Base-by-base conservation (phyloP, 1,139 yeast species). In the Waltiozyma sp. region DNA sequence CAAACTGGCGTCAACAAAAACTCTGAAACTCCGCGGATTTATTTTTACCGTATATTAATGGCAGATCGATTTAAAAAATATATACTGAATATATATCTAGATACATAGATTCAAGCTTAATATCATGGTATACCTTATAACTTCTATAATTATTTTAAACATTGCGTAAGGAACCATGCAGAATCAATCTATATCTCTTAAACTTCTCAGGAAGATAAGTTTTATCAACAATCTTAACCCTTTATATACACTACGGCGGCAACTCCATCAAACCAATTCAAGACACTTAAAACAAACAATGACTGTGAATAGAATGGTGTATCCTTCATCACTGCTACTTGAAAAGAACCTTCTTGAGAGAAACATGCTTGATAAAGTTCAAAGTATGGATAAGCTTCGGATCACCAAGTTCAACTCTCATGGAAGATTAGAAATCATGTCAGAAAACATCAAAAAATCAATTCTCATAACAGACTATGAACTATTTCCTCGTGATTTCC, bases 401-500 rank as follows among this genome's bases (percentile, higher is more conserved):
- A 81, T 88, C 51, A 81, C 89, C 1, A 70, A 79, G 0, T 75
- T 83, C 49, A 80, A 81, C 52, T 49, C 54, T 3, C 57, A 62
- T 8, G 89, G 91, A 0, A 68, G 74, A 40, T 72, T 79, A 28
- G 65, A 68, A 0, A 73, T 77, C 0, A 75, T 79, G 1, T 77
- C 85, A 0, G 63, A 70, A 44, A 76, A 75, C 49, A 72, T 77
- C 51, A 82, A 78, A 68, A 59, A 76, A 70, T 65, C 68, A 59
- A 63, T 80, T 67, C 48, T 66, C 24, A 61, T 66, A 9, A 43
- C 58, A 0, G 54, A 54, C 39, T 79, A 81, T 56, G 73, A 75
- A 37, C 56, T 82, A 26, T 81, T 73, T 48, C 89, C 94, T 2
- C 61, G 94, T 65, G 94, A 84, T 60, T 64, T 84, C 48, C 63